Conservation (phyloP, 768 basidiomycete genomes). For the Boletus pseudo-olivaceus region DNA sequence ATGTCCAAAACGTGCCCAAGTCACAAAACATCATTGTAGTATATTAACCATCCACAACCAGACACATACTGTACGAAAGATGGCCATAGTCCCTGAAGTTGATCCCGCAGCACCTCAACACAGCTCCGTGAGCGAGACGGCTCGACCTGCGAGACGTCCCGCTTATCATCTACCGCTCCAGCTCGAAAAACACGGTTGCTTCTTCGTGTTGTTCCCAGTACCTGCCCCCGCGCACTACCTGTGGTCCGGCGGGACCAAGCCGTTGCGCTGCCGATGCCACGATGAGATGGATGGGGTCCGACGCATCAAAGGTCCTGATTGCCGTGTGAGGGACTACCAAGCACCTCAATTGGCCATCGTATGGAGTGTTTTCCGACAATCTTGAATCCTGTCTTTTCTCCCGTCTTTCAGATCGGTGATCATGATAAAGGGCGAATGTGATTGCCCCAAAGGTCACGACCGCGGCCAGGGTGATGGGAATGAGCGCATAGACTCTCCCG, state of each 20-base stretch:
- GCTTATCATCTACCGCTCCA: neutral
- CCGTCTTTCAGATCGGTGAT: neutral
- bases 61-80: too few relatives aligned
- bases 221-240: neutral
- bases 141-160: too few relatives aligned
- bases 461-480: neutral
- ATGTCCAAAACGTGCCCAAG: too few relatives aligned
- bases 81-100: too few relatives aligned
- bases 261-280: neutral
- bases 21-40: too few relatives aligned
- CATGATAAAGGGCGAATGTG: neutral
- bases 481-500: neutral
- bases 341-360: too few relatives aligned
- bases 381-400: neutral
- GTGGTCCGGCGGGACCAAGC: neutral
- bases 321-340: neutral
- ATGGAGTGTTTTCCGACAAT: fast-evolving
- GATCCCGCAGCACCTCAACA: too few relatives aligned
- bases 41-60: too few relatives aligned
- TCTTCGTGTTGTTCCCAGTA: neutral
- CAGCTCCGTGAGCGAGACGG: too few relatives aligned
- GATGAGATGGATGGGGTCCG: neutral
- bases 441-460: neutral
- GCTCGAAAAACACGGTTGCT: neutral
- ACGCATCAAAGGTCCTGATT: neutral